phyloP scores from a whole-genome alignment of 2,329 filamentous ascomycete species.

The Trichoderma atrobrunneum region DNA sequence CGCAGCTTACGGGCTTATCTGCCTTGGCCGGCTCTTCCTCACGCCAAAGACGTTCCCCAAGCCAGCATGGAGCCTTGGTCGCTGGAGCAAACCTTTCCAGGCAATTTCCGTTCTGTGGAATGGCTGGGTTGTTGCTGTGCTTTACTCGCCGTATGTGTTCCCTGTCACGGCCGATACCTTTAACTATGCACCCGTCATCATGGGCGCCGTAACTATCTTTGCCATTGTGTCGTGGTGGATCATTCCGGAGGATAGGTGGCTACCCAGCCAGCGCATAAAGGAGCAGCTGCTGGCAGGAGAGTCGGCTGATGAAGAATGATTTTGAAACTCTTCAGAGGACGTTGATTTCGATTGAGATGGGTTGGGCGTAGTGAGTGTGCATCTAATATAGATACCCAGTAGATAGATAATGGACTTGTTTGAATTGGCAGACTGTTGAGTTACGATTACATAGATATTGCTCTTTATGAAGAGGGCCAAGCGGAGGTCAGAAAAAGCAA shows the following conservation, averaged over 20 bases:
- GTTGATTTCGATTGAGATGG: not conserved
- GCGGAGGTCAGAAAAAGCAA: no score
- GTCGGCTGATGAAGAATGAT: constrained; percentile 4
- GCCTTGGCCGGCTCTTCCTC: constrained; percentile 45
- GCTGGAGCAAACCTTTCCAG: constrained; percentile 45
- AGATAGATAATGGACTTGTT: not conserved
- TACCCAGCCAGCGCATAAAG: constrained; percentile 18
- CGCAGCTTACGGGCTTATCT: constrained; percentile 51
- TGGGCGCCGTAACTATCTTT: constrained; percentile 48
- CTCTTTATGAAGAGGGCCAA: not conserved
- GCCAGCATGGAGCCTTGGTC: constrained; percentile 45
- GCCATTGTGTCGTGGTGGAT: constrained; percentile 17
- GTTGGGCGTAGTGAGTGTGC: not conserved
- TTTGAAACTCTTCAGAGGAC: not conserved
- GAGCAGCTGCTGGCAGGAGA: constrained; percentile 17
- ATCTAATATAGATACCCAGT: not conserved
- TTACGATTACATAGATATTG: not conserved
- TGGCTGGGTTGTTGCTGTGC: constrained; percentile 47
- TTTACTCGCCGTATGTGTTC: constrained; percentile 46
- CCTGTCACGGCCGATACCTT: constrained; percentile 42
- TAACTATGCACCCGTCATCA: constrained; percentile 52
- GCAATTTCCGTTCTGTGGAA: constrained; percentile 49
- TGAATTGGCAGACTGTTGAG: not conserved
- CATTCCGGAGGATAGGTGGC: constrained; percentile 15
- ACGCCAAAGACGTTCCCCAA: constrained; percentile 48